Base-by-base conservation (phyloP, 2,329 filamentous ascomycete species). In the Colletotrichum scovillei region DNA sequence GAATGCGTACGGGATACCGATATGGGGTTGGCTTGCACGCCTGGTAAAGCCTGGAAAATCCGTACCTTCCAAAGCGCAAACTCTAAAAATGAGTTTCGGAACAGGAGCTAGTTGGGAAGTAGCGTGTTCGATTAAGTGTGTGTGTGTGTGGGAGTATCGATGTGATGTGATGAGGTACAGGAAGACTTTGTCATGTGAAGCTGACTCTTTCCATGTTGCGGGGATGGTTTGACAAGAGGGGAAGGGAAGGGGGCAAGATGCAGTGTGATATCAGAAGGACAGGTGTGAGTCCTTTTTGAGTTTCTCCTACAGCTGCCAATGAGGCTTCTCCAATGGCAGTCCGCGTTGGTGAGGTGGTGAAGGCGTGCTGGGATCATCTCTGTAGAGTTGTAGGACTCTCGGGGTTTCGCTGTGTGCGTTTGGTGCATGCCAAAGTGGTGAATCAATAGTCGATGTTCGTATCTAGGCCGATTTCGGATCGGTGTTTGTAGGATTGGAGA, bases 151-250 rank as follows among this genome's bases (percentile, higher is more conserved):
- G 16, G 19, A n/a, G 8, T 49, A 11, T 22, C 19, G 7, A 9
- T 49, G 19, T 49, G 8, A 9, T 49, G 19, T 49, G 42, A 7
- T 32, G 19, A n/a, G 22, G 42, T 35, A 46, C 70, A 69, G 63
- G 52, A 46, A 55, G 32, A 69, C 53, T 69, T 64, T 73, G 59
- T 69, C 70, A 69, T 73, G 70, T 69, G 70, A 73, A 73, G 55
- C 52, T 42, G 28, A 26, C 63, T 28, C 12, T 32, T 26, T 11
- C 42, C 8, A 26, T 19, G 16, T 7, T 26, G 35, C 30, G 24
- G 24, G 32, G 35, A 53, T 7, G 26, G 56, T 5, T 67, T 49
- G 14, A 16, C 38, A 16, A 42, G 38, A 42, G 16, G 16, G 38
- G 38, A 42, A 42, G 16, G 38, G 5, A 42, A 16, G 14, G 14